phyloP scores from a whole-genome alignment of 73 alveolate species.

The Loxodes magnus region DNA sequence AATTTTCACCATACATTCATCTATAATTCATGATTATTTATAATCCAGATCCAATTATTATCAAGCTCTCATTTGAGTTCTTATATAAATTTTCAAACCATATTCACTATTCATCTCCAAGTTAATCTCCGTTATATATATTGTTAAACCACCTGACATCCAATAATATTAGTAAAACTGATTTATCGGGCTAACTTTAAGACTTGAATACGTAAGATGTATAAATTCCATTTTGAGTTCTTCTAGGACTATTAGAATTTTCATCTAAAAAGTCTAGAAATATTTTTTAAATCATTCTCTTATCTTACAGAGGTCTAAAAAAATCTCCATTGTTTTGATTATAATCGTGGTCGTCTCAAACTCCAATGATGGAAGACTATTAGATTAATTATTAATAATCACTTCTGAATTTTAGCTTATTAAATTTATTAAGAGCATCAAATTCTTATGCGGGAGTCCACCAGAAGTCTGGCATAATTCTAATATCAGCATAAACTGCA shows the following conservation, averaged over 20 bases:
- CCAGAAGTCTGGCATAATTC: neutral
- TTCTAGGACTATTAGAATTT: slow-evolving; percentile 31
- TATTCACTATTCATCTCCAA: slow-evolving; percentile 49
- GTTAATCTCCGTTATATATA: slow-evolving; percentile 4
- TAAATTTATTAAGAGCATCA: neutral
- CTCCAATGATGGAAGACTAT: slow-evolving; percentile 30
- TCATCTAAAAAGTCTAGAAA: slow-evolving; percentile 49
- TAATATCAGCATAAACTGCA: slow-evolving; percentile 34
- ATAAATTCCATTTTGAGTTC: slow-evolving; percentile 39
- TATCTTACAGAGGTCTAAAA: slow-evolving; percentile 20
- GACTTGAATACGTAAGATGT: slow-evolving; percentile 27
- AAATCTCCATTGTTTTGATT: slow-evolving; percentile 54
- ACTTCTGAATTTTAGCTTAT: neutral
- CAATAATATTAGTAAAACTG: slow-evolving; percentile 34
- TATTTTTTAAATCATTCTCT: slow-evolving; percentile 23
- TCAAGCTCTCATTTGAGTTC: slow-evolving; percentile 14
- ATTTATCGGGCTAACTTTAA: slow-evolving; percentile 11
- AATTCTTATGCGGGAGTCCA: neutral
- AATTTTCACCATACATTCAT: slow-evolving; percentile 23
- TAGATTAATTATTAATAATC: slow-evolving; percentile 19
- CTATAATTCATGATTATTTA: slow-evolving; percentile 51
- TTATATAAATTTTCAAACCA: slow-evolving; percentile 46
- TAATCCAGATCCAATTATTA: slow-evolving; percentile 42
- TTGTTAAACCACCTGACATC: slow-evolving; percentile 37
- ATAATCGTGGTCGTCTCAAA: slow-evolving; percentile 71